Base-by-base conservation (phyloP, 2,329 filamentous ascomycete genomes). In the Helminthosporium solani region DNA sequence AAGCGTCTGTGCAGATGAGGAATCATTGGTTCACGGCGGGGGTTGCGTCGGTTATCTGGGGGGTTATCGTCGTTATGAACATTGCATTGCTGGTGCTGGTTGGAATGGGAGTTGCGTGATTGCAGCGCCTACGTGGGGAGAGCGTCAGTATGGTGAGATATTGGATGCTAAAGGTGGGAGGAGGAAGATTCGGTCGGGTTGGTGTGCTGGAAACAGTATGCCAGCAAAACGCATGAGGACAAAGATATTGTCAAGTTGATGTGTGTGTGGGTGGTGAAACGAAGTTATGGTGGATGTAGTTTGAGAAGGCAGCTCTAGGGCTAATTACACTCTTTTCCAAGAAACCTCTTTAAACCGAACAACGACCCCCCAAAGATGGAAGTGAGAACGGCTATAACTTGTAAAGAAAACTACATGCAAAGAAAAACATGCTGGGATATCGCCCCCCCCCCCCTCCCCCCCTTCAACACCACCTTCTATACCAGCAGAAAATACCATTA, bases 11-110 rank as follows among this genome's bases (percentile, higher is more conserved):
- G 1, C 79, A 81, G 59, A 90, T 95, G 87, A 77, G 80, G 28
- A 94, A 92, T 62, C 76, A 82, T 39, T 87, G 87, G 81, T 70
- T 84, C 43, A 78, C 83, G 7, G 75, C 81, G 1, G 67, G 70
- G 0, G 51, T 90, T 48, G 81, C 81, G 1, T 68, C 82, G 0
- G 9, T 83, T 1, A 80, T 94, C 37, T 94, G 89, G 88, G 49
- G 85, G 1, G 69, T 90, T 21, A 88, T 94, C 61, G 80, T 84
- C 0, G 73, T 87, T 7, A 87, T 92, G 85, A 91, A 92, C 63
- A 76, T 90, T n/a, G 85, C 87, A 0, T 79, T 88, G 50, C 64
- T 91, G 54, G 87, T 89, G 2, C 66, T 91, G 20, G 50, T 52
- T 3, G 43, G 70, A 77, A 28, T 88, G 58, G 85, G 83, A 1